Evolutionary conservation across 306 rosid genomes (phyloP).

Genomic region (Potentilla sterilis): DNA sequence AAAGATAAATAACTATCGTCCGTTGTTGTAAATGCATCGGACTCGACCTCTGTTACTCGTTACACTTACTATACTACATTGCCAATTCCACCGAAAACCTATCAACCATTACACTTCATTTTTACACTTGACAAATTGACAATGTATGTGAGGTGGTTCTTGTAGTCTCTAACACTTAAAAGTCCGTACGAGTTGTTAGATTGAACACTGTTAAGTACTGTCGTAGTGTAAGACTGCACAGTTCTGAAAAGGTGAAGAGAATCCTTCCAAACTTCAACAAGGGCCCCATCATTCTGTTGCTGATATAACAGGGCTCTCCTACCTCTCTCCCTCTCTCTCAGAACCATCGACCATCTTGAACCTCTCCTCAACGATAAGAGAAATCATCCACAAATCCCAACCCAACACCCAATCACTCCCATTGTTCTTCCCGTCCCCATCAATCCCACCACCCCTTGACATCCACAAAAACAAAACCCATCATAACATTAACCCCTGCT

Average conservation of each 20-base stretch:
- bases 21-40: too few species aligned
- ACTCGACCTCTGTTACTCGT: too few species aligned
- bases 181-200: not conserved
- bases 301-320: not conserved
- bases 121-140: too few species aligned
- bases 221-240: not conserved
- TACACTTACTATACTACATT: too few species aligned
- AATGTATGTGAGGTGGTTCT: not conserved
- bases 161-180: not conserved
- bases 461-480: conserved; percentile 17
- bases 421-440: conserved; percentile 57
- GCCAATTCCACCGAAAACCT: too few species aligned
- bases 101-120: too few species aligned
- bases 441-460: conserved; percentile 8
- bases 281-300: not conserved
- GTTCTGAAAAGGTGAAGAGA: not conserved
- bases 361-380: conserved; percentile 95
- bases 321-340: not conserved
- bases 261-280: too few species aligned
- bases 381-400: conserved; percentile 41
- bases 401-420: conserved; percentile 47
- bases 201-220: not conserved
- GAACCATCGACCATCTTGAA: conserved; percentile 48
- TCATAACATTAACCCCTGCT: conserved; percentile 14
- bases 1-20: too few species aligned